Percentiles rank a stretch among this genome's conserved stretches.
Evolutionary conservation across 306 rosid species (phyloP).

Genomic region (Trifolium pratense): DNA sequence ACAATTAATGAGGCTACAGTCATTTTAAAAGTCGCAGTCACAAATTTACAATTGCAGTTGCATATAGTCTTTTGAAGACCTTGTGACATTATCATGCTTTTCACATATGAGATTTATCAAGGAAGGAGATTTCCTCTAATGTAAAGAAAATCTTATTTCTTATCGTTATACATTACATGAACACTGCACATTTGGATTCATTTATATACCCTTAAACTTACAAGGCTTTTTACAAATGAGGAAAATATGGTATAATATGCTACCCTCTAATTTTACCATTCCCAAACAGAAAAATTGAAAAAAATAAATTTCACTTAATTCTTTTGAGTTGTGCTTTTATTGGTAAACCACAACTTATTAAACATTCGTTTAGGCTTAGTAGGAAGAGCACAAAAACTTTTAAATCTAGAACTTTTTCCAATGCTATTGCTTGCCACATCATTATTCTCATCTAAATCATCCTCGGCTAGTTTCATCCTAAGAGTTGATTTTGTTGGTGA

Average conservation of each 20-base stretch:
- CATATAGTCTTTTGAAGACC: neutral
- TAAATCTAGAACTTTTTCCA: constrained; percentile 63
- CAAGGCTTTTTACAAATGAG: constrained; percentile 41
- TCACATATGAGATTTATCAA: constrained; percentile 40
- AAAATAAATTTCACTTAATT: constrained; percentile 60
- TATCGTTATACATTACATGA: constrained; percentile 68
- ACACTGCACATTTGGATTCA: constrained; percentile 69
- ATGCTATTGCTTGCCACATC: constrained; percentile 49
- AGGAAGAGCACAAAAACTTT: constrained; percentile 67
- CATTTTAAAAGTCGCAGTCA: neutral
- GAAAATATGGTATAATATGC: constrained; percentile 50
- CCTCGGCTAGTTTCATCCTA: constrained; percentile 93
- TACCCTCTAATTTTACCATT: constrained; percentile 58
- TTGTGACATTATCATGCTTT: neutral
- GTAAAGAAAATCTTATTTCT: constrained; percentile 52
- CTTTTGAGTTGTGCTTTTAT: constrained; percentile 71
- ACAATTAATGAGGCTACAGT: neutral
- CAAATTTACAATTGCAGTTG: neutral
- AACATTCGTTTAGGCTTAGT: constrained; percentile 80
- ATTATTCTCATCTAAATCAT: constrained; percentile 60
- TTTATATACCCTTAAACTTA: constrained; percentile 61
- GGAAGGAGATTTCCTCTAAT: constrained; percentile 48
- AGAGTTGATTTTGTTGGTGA: constrained; percentile 83
- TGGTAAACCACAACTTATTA: constrained; percentile 83
- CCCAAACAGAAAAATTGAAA: constrained; percentile 35